Conservation (phyloP, 768 basidiomycete species). For the Agrocybe chaxingu region DNA sequence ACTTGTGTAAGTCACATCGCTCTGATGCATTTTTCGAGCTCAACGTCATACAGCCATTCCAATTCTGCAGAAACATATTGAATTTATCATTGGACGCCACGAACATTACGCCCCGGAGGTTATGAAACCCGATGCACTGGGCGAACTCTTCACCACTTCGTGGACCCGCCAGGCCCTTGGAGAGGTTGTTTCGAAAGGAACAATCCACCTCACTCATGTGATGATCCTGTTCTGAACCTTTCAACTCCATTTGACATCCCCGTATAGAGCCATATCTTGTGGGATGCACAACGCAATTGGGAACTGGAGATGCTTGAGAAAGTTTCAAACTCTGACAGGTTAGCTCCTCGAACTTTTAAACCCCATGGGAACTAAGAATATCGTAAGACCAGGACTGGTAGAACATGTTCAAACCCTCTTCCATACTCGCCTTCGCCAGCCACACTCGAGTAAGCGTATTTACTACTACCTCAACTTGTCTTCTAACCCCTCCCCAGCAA, state of each 20-base stretch:
- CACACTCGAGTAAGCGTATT: conserved; percentile 60
- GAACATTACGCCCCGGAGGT: conserved; percentile 36
- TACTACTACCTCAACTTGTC: background rate
- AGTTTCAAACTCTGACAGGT: conserved; percentile 46
- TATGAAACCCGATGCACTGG: conserved; percentile 46
- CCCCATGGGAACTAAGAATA: conserved; percentile 2
- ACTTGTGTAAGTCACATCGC: conserved; percentile 60
- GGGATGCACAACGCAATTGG: conserved; percentile 75
- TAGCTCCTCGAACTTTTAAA: background rate
- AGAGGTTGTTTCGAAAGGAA: conserved; percentile 52
- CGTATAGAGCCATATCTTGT: conserved; percentile 63
- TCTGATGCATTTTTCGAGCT: conserved; percentile 3
- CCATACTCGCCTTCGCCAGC: conserved; percentile 67
- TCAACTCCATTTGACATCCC: background rate
- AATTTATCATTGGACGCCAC: conserved; percentile 50
- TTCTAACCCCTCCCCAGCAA: conserved; percentile 40
- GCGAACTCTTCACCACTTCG: conserved; percentile 54
- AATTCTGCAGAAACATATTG: conserved; percentile 63
- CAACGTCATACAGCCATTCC: conserved; percentile 56
- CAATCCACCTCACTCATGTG: conserved; percentile 64
- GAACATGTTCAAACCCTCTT: conserved; percentile 54
- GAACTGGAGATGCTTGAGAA: conserved; percentile 61
- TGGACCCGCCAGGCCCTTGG: conserved; percentile 60
- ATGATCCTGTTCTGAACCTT: conserved; percentile 5
- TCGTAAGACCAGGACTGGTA: conserved; percentile 39